Conservation (phyloP, 2,329 filamentous ascomycete species). For the Xylaria sp. region DNA sequence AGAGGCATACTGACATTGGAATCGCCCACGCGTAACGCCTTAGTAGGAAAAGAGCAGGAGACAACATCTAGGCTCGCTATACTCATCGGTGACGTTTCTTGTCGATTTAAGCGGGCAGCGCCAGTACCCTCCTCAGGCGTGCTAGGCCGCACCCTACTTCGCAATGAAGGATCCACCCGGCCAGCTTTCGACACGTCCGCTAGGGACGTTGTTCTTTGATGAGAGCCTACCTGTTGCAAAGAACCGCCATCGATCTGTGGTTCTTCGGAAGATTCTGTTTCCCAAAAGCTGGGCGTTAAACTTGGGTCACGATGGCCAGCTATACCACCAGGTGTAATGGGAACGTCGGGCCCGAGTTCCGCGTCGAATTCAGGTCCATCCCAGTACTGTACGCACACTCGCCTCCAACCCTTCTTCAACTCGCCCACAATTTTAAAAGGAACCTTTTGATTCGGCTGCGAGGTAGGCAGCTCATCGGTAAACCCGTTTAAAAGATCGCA, state of each 20-base stretch:
- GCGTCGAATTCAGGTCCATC: conserved; percentile 75
- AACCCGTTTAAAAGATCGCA: conserved; percentile 82
- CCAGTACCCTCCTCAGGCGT: conserved; percentile 57
- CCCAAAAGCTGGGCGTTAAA: conserved; percentile 67
- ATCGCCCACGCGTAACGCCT: conserved; percentile 56
- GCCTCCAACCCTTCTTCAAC: conserved; percentile 96
- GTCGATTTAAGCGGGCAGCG: conserved; percentile 48
- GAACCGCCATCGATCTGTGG: conserved; percentile 59
- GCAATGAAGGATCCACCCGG: conserved; percentile 60
- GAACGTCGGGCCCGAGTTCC: conserved; percentile 69
- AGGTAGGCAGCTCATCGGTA: conserved; percentile 64
- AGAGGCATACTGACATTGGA: conserved; percentile 56
- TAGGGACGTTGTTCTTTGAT: conserved; percentile 56
- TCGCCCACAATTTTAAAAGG: conserved; percentile 89
- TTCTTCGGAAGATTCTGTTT: conserved; percentile 56
- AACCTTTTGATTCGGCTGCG: conserved; percentile 60
- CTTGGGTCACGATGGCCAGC: conserved; percentile 68
- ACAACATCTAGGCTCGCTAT: conserved; percentile 69
- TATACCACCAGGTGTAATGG: conserved; percentile 81
- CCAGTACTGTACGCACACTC: conserved; percentile 92
- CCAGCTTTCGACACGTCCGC: conserved; percentile 60
- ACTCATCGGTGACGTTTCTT: conserved; percentile 65
- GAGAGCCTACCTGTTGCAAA: conserved; percentile 45
- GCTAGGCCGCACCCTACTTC: conserved; percentile 56
- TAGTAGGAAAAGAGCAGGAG: conserved; percentile 72